Base-by-base conservation (phyloP, 2,329 filamentous ascomycete genomes). In the Hypoxylon sp. region DNA sequence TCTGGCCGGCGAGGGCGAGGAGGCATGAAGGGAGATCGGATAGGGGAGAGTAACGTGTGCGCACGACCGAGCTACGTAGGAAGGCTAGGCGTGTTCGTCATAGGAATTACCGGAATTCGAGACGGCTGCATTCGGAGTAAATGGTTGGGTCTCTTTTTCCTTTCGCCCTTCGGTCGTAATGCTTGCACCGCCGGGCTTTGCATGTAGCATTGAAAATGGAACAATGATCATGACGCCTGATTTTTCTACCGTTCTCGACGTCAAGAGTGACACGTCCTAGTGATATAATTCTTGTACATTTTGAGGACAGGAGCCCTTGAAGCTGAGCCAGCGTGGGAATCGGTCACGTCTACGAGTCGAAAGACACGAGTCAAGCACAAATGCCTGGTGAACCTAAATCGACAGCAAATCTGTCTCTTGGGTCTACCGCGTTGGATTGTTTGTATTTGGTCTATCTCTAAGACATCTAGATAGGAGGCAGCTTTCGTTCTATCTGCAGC, bases 1-100 rank as follows among this genome's bases (percentile, higher is more conserved):
- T 76, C 79, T 96, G 79, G 77, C 89, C 75, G 91, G 84, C 77
- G 92, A 92, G 75, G 83, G 83, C 74, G 80, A 83, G 75, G 80
- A 83, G 75, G 78, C 76, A 74, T 79, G 77, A 72, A 74, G 67
- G 72, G 73, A 65, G 72, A 73, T 65, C 73, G 70, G 71, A 52
- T 61, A 57, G 55, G 64, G 60, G 60, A 67, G 55, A 55, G n/a
- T 47, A 38, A 62, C 62, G 63, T 69, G 67, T 64, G 67, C 50
- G 65, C 68, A 66, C 68, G 55, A 65, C 62, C 60, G 51, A 63
- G 65, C 65, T 66, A 64, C 60, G 58, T 60, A 60, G 51, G 48
- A 64, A 58, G 64, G 66, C 67, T 62, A 64, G 63, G 60, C 58
- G 57, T 66, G 60, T 65, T 64, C 62, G 20, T 69, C 63, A 64